phyloP scores from a whole-genome alignment of 2,329 filamentous ascomycete genomes.

The Ilyonectria mors-panacis region DNA sequence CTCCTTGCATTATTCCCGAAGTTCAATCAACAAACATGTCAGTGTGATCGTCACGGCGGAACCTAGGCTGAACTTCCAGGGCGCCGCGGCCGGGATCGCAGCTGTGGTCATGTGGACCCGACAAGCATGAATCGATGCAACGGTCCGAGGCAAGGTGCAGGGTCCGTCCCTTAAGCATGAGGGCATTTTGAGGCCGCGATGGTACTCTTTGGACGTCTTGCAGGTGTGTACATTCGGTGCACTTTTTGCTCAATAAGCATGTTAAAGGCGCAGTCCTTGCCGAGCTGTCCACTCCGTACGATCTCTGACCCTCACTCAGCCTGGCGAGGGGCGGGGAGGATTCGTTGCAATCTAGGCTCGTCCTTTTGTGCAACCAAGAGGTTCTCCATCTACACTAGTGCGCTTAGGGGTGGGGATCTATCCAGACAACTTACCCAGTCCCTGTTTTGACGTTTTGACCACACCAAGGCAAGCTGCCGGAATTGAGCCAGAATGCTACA shows the following conservation, averaged over 20 bases:
- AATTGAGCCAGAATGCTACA: constrained; percentile 10
- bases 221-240: constrained; percentile 12
- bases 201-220: constrained; percentile 16
- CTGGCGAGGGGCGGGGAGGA: constrained; percentile 4
- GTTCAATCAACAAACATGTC: constrained; percentile 20
- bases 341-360: constrained; percentile 9
- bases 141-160: constrained; percentile 16
- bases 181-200: constrained; percentile 8
- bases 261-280: constrained; percentile 8
- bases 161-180: constrained; percentile 3
- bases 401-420: constrained; percentile 20
- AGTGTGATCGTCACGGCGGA: constrained; percentile 19
- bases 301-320: neutral
- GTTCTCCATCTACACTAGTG: constrained; percentile 19
- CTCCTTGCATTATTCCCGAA: constrained; percentile 34
- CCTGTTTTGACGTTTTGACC: constrained; percentile 1
- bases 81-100: constrained; percentile 33
- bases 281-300: constrained; percentile 14
- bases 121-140: constrained; percentile 23
- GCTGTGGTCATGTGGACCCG: constrained; percentile 30
- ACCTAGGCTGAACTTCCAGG: constrained; percentile 28
- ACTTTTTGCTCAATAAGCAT: neutral
- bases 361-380: constrained; percentile 15
- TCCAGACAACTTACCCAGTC: constrained; percentile 19
- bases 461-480: constrained; percentile 26